A percentile compares a stretch with the other conserved stretches of the same genome.
phyloP scores from a whole-genome alignment of 108 stramenopile genomes.

The Nitzschia sp. region DNA sequence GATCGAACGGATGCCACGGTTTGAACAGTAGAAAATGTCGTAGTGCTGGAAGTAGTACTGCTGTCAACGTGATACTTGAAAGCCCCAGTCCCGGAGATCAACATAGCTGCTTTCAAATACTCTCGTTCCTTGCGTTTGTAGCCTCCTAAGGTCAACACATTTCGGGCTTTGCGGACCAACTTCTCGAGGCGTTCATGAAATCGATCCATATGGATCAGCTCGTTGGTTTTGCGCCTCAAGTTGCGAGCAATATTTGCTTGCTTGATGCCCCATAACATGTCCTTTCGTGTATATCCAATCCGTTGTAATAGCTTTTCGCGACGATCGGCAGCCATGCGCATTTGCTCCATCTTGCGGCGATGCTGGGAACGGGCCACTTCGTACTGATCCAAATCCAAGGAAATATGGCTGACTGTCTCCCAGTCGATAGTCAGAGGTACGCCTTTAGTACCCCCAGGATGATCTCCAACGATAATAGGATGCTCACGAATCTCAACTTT shows the following conservation, averaged over 20 bases:
- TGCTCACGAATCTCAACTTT: constrained; percentile 2
- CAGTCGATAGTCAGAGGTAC: constrained; percentile 8
- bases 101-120: too few relatives aligned
- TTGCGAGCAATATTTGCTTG: constrained; percentile 8
- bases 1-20: too few relatives aligned
- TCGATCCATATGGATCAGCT: neutral
- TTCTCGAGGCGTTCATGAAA: neutral
- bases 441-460: neutral
- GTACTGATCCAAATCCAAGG: constrained; percentile 3
- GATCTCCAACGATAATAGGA: constrained; percentile 11
- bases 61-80: too few relatives aligned
- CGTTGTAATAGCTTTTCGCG: neutral
- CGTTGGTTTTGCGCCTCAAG: neutral
- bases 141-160: neutral
- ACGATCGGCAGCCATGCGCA: neutral
- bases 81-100: too few relatives aligned
- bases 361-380: neutral
- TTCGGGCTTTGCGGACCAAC: neutral
- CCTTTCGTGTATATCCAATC: constrained; percentile 10
- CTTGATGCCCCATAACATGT: neutral
- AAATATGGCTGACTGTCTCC: neutral
- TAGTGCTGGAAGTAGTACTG: too few relatives aligned
- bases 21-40: too few relatives aligned
- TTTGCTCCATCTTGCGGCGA: neutral
- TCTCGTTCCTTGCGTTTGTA: too few relatives aligned